phyloP scores from a whole-genome alignment of 345 rosid genomes.

The Conringia planisiliqua region DNA sequence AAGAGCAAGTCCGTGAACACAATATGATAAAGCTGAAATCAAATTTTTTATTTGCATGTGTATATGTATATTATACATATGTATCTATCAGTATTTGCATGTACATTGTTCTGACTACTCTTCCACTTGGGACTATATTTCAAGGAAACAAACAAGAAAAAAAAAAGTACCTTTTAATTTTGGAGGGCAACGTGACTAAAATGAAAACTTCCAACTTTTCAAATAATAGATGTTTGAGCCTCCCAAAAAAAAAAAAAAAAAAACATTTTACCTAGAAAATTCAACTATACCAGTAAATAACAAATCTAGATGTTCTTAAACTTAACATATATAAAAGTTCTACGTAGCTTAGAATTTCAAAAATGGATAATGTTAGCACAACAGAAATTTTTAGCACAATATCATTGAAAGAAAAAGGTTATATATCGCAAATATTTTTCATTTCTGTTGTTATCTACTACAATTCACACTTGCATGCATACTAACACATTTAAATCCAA shows the following conservation, averaged over 20 bases:
- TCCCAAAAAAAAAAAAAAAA: neutral
- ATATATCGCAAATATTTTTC: neutral
- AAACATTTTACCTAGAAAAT: neutral
- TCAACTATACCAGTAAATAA: neutral
- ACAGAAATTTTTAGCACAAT: neutral
- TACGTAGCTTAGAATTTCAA: neutral
- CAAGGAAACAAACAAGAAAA: conserved; percentile 11
- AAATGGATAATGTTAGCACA: too few relatives aligned
- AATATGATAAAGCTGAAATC: neutral
- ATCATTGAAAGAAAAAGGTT: neutral
- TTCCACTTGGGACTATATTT: conserved; percentile 21
- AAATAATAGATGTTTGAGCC: neutral
- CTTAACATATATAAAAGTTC: neutral
- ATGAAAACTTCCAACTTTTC: neutral
- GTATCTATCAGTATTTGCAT: neutral
- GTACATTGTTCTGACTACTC: neutral
- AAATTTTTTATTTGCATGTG: neutral
- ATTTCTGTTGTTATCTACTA: neutral
- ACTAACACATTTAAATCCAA: neutral
- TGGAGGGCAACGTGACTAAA: conserved; percentile 8
- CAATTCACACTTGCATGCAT: neutral
- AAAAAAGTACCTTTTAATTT: neutral
- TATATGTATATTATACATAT: neutral
- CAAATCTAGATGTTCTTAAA: neutral
- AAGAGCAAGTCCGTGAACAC: conserved; percentile 29